phyloP scores from a whole-genome alignment of 73 alveolate genomes.

The Urostyla sp. region DNA sequence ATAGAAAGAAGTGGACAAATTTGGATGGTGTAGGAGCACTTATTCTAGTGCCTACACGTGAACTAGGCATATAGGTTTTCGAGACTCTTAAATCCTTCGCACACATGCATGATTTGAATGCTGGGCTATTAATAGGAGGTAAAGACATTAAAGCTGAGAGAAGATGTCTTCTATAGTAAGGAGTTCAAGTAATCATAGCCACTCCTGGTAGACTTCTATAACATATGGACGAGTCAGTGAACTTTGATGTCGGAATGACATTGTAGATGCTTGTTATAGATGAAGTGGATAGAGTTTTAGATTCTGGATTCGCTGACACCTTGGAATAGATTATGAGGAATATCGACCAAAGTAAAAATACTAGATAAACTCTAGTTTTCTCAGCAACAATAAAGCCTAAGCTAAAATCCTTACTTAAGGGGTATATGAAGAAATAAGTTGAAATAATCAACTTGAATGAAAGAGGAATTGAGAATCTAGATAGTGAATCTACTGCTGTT shows the following conservation, averaged over 20 bases:
- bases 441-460: too few species aligned
- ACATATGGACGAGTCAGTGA: slow-evolving; percentile 90
- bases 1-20: slow-evolving; percentile 68
- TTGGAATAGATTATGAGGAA: slow-evolving; percentile 77
- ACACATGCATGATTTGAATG: slow-evolving; percentile 74
- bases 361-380: slow-evolving; percentile 79
- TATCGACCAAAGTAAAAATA: slow-evolving; percentile 82
- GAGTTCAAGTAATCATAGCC: slow-evolving; percentile 78
- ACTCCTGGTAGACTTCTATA: slow-evolving; percentile 95
- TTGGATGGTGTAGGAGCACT: slow-evolving; percentile 90
- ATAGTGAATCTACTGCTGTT: too few species aligned
- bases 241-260: slow-evolving; percentile 74
- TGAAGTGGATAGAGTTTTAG: slow-evolving; percentile 93
- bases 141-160: slow-evolving; percentile 75
- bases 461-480: too few species aligned
- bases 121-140: slow-evolving; percentile 92
- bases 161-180: slow-evolving; percentile 57
- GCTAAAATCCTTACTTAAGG: too few species aligned
- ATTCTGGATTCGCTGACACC: slow-evolving; percentile 87
- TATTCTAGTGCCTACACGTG: slow-evolving; percentile 89
- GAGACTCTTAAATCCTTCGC: slow-evolving; percentile 85
- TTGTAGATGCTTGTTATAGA: slow-evolving; percentile 82
- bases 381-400: slow-evolving; percentile 82
- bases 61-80: slow-evolving; percentile 85
- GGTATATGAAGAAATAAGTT: too few species aligned